phyloP scores from a whole-genome alignment of 495 filamentous ascomycete species.

The Sordaria brevicollis region DNA sequence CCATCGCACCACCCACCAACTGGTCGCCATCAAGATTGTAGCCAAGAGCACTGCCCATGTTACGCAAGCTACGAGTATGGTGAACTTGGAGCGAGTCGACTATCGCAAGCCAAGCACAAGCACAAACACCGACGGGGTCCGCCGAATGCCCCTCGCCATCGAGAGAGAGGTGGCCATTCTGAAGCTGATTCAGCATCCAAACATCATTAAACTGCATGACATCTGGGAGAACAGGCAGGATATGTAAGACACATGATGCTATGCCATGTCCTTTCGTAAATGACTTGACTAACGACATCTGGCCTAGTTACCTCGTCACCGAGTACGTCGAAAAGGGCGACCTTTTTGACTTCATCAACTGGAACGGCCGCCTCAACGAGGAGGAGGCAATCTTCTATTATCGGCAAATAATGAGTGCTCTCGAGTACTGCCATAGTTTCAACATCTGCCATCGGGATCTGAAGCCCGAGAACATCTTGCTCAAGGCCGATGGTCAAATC shows the following conservation, averaged over 20 bases:
- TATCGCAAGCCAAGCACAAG: slow-evolving; percentile 27
- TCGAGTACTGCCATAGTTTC: slow-evolving; percentile 86
- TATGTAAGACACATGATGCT: slow-evolving; percentile 50
- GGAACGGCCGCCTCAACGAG: slow-evolving; percentile 58
- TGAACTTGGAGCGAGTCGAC: slow-evolving; percentile 51
- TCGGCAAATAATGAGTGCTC: slow-evolving; percentile 83
- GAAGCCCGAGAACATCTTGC: slow-evolving; percentile 93
- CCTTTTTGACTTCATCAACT: slow-evolving; percentile 70
- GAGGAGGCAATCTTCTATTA: slow-evolving; percentile 75
- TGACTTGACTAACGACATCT: slow-evolving; percentile 14
- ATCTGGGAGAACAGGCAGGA: slow-evolving; percentile 94
- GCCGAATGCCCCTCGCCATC: slow-evolving; percentile 71
- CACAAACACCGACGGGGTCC: slow-evolving; percentile 33
- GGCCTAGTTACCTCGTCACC: slow-evolving; percentile 79
- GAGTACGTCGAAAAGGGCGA: slow-evolving; percentile 90
- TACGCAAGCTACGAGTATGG: slow-evolving; percentile 65
- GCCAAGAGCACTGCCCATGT: slow-evolving; percentile 62
- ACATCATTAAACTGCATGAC: slow-evolving; percentile 85
- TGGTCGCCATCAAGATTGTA: slow-evolving; percentile 90
- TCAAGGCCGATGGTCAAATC: slow-evolving; percentile 59
- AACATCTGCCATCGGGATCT: slow-evolving; percentile 93
- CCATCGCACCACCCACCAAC: slow-evolving; percentile 61
- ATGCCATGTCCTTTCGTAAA: neutral
- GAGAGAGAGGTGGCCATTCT: slow-evolving; percentile 93
- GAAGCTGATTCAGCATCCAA: slow-evolving; percentile 87